Base-by-base conservation (phyloP, 495 filamentous ascomycete species). In the Penicillium desertorum region DNA sequence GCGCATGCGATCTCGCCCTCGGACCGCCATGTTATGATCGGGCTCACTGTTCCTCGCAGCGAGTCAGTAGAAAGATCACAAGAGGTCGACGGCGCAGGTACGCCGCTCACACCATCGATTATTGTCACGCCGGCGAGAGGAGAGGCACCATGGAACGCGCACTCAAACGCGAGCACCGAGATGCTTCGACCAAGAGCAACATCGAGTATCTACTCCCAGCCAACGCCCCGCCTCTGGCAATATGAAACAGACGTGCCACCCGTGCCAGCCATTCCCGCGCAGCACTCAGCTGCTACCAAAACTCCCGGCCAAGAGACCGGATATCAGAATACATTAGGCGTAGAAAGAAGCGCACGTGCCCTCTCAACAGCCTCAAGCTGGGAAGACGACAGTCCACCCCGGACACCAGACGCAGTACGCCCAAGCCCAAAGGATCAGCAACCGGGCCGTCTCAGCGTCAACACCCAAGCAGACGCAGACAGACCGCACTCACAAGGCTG, bases 1-100 rank as follows among this genome's bases (percentile, higher is more conserved):
- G 69, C 75, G 49, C 56, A 71, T n/a, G 88, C 87, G 39, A 72
- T 96, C 3, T 93, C 90, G 5, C 91, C 91, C 0, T 85, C 79
- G 5, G 86, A 90, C 62, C 74, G 88, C 25, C 82, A 88, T 14
- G 91, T 96, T 42, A 78, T 89, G 61, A 95, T 96, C 56, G 91
- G 90, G 1, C 81, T 95, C 8, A 81, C 80, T 4, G 81, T 94
- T 30, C 86, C 89, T 11, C 79, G 79, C 7, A 78, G 82, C 30
- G 80, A 84, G 20, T 66, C 86, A 4, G 70, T 78, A 2, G 73
- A 77, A 23, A 54, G 58, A 25, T 32, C 56, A 65, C 64, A 64
- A 56, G 56, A 78, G 62, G 48, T 60, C n/a, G 70, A 75, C 27
- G 67, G 64, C 54, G 66, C 59, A 43, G 59, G 61, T 14, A 73